Conservation (phyloP, 495 filamentous ascomycete species). For the Barbatosphaeria neglecta region DNA sequence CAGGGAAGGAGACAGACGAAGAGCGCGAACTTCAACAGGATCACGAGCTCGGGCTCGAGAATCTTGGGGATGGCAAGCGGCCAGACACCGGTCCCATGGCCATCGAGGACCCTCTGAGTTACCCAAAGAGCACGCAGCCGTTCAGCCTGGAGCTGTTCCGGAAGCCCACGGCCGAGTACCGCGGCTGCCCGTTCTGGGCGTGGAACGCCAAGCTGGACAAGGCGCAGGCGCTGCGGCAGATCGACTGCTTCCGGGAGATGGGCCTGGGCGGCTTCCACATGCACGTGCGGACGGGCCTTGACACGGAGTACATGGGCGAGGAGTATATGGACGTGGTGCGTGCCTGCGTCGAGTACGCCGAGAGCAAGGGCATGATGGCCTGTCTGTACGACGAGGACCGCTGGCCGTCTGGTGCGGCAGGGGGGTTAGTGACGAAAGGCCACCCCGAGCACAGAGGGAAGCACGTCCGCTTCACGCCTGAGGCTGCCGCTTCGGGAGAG, state of each 20-base stretch:
- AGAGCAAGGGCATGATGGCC: conserved; percentile 12
- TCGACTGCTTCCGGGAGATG: conserved; percentile 13
- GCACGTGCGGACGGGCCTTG: conserved; percentile 13
- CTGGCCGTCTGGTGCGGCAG: conserved; percentile 13
- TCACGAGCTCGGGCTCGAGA: too few relatives aligned
- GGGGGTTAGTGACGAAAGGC: conserved; percentile 7
- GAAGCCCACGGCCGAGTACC: conserved; percentile 12
- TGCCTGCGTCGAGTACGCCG: conserved; percentile 13
- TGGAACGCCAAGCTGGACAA: conserved; percentile 12
- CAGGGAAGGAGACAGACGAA: too few relatives aligned
- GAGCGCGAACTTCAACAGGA: too few relatives aligned
- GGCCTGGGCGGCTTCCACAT: conserved; percentile 17
- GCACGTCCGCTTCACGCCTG: conserved; percentile 11
- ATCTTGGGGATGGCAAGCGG: too few relatives aligned
- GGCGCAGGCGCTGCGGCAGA: conserved; percentile 10
- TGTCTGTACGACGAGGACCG: conserved; percentile 18
- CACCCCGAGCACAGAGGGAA: conserved; percentile 7
- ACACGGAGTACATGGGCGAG: conserved; percentile 13
- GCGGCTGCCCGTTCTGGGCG: conserved; percentile 13
- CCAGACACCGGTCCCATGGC: too few relatives aligned
- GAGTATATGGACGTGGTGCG: conserved; percentile 13
- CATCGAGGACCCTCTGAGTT: conserved; percentile 12
- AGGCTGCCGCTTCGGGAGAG: neutral
- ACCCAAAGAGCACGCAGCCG: conserved; percentile 8
- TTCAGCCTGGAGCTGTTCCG: conserved; percentile 10